Evolutionary conservation across 225 moss, liverwort and hornwort genomes (phyloP).

Genomic region (Bryum argenteum): DNA sequence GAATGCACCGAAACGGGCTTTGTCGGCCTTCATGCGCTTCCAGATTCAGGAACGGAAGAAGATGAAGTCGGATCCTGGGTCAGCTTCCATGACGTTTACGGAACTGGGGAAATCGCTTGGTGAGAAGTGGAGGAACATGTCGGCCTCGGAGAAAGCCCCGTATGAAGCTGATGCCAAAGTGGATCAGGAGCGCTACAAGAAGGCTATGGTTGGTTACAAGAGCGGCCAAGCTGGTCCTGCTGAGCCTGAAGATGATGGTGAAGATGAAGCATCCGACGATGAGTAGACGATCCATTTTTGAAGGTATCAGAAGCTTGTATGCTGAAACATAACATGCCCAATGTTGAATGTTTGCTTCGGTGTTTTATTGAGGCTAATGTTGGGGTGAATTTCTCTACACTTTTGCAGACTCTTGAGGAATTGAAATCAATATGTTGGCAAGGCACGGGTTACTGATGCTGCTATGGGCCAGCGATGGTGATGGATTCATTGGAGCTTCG

Average conservation of each 20-base stretch:
- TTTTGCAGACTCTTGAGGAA: no score
- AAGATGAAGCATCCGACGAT: slow-evolving; percentile 72
- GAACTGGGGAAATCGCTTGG: slow-evolving; percentile 72
- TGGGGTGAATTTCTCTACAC: no score
- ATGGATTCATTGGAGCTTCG: no score
- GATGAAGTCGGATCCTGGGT: slow-evolving; percentile 71
- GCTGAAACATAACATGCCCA: background rate
- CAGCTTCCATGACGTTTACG: slow-evolving; percentile 52
- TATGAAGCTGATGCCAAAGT: slow-evolving; percentile 71
- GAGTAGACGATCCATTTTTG: slow-evolving; percentile 41
- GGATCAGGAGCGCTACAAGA: slow-evolving; percentile 85
- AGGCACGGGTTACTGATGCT: no score
- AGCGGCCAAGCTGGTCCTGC: slow-evolving; percentile 57
- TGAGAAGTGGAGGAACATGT: slow-evolving; percentile 96
- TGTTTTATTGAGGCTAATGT: no score
- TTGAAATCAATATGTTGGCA: no score
- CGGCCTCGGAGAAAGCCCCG: slow-evolving; percentile 76
- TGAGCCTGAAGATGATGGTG: slow-evolving; percentile 54
- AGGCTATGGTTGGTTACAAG: slow-evolving; percentile 76
- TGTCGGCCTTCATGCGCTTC: slow-evolving; percentile 83
- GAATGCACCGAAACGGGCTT: slow-evolving; percentile 81
- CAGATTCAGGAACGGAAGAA: slow-evolving; percentile 78
- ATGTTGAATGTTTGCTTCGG: no score
- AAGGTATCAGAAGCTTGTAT: no score
- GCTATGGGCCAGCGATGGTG: no score